Conservation (phyloP, 2,329 filamentous ascomycete genomes). For the Xenosphaeropsis pyriputrescens region DNA sequence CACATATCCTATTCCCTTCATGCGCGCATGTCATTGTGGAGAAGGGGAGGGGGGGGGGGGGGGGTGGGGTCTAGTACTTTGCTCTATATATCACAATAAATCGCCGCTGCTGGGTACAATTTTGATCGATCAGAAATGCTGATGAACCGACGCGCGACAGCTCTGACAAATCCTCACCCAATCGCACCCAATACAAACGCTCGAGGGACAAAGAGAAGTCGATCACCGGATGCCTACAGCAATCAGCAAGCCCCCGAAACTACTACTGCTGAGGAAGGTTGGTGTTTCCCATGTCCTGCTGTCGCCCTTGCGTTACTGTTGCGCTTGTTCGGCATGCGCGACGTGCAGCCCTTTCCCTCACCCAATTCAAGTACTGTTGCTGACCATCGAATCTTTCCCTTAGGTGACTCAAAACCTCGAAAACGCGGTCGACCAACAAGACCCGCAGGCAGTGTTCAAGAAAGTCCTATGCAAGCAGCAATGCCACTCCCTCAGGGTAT, state of each 20-base stretch:
- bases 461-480: constrained; percentile 39
- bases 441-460: constrained; percentile 33
- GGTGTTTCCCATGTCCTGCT: too few species aligned
- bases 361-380: constrained; percentile 4
- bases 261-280: too few species aligned
- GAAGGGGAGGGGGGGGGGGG: too few species aligned
- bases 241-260: constrained; percentile 22
- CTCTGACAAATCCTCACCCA: constrained; percentile 10
- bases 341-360: constrained; percentile 9
- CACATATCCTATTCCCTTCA: constrained; percentile 17
- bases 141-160: constrained; percentile 2
- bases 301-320: constrained; percentile 4
- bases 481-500: constrained; percentile 36
- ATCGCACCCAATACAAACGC: constrained; percentile 38
- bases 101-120: too few species aligned
- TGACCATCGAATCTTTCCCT: constrained; percentile 11
- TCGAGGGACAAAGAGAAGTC: constrained; percentile 66
- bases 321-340: constrained; percentile 13
- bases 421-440: constrained; percentile 20
- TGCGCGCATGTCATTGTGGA: constrained; percentile 6
- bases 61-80: too few species aligned
- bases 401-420: constrained; percentile 25
- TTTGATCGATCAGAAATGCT: too few species aligned
- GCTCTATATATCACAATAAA: too few species aligned
- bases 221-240: constrained; percentile 50